phyloP scores from a whole-genome alignment of 768 basidiomycete species.

The Vararia minispora region DNA sequence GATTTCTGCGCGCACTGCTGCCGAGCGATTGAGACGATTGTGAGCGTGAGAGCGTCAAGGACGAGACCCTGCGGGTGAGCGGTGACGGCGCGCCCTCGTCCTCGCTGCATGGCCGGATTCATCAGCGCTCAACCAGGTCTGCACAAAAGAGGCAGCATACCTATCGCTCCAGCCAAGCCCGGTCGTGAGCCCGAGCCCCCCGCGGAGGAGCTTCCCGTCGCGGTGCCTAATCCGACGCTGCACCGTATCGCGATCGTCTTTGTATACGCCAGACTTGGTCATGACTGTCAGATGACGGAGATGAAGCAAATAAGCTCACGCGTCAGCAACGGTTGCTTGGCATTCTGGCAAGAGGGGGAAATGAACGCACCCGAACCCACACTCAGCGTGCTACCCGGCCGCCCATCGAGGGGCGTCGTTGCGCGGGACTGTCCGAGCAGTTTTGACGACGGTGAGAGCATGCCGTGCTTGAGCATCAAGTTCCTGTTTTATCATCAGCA shows the following conservation, averaged over 20 bases:
- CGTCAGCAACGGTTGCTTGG: not conserved
- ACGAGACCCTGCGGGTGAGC: constrained; percentile 24
- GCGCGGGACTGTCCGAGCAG: constrained; percentile 19
- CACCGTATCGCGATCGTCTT: constrained; percentile 26
- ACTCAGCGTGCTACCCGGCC: constrained; percentile 19
- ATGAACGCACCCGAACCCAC: no score
- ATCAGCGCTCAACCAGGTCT: not conserved
- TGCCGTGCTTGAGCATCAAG: constrained; percentile 28
- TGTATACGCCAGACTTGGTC: constrained; percentile 25
- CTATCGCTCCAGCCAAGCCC: constrained; percentile 33
- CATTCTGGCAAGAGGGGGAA: not conserved
- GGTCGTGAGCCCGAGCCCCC: constrained; percentile 29
- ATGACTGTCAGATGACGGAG: no score
- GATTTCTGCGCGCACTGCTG: no score
- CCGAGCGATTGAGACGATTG: constrained; percentile 12
- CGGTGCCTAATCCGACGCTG: constrained; percentile 25
- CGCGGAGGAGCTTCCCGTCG: constrained; percentile 25
- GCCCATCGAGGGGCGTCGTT: constrained; percentile 12
- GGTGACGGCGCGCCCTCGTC: constrained; percentile 31
- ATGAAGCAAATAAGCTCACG: constrained; percentile 8
- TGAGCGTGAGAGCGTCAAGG: constrained; percentile 14
- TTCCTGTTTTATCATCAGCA: constrained; percentile 16
- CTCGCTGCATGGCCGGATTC: constrained; percentile 18
- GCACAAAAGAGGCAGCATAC: constrained; percentile 9
- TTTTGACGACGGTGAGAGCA: constrained; percentile 30